Base-by-base conservation (phyloP, 148 eudicot genomes). In the Silene latifolia region DNA sequence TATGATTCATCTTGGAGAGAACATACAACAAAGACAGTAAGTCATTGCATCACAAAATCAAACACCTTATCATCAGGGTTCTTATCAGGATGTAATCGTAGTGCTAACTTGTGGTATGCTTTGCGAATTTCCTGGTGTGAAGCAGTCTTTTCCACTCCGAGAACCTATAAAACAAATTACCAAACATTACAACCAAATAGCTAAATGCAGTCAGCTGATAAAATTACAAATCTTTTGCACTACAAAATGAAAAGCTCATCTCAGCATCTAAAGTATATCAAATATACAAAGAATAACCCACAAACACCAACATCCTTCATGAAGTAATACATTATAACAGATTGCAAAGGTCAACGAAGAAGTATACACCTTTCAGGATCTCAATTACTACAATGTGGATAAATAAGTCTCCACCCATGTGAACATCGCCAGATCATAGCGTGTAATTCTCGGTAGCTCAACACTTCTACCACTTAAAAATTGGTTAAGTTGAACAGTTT, bases 61-160 rank as follows among this genome's bases (percentile, higher is more conserved):
- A 44, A 71, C 59, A 95, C 99, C 98, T 92, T 90, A 79, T 95
- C 92, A 59, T 86, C 86, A 74, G 99, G 99, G 79, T 95, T 95
- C 82, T 95, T 95, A 82, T 95, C 99, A 73, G 99, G 99, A 85
- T 95, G 98, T 70, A 95, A 85, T 48, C 94, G 87, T 74, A 95
- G 78, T 23, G 99, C 99, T 86, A 95, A 73, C 82, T 89, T 95
- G 78, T 95, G 85, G 71, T 95, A 95, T 56, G 99, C 97, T 75
- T 86, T 95, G 80, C 87, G 93, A 68, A 95, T 90, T 80, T 95
- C 98, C 83, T 84, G 90, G 61, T 90, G 97, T 71, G 94, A 79
- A 62, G 94, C 94, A 59, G 94, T 79, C 72, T 74, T 87, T 64
- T 92, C 90, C 63, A 95, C 97, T 9, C 97, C 98, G 62, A 95